Conservation (phyloP, 495 filamentous ascomycete genomes). For the Penicillium pancosmium region DNA sequence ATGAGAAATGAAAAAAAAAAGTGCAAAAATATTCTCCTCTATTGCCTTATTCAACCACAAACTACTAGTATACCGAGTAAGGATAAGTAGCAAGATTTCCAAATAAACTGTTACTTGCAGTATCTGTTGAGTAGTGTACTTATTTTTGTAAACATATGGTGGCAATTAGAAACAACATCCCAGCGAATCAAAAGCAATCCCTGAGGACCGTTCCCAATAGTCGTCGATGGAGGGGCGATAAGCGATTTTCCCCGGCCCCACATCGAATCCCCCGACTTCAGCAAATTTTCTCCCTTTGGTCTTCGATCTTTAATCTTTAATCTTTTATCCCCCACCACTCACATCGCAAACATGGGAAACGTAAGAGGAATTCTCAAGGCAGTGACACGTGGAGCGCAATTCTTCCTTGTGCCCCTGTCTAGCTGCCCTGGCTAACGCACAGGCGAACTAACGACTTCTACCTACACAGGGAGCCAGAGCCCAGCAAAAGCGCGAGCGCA, state of each 20-base stretch:
- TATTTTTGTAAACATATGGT: too few species aligned
- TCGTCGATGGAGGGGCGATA: not conserved
- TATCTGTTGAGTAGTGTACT: too few species aligned
- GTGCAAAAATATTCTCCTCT: too few species aligned
- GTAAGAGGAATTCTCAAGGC: constrained; percentile 3
- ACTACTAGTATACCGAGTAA: too few species aligned
- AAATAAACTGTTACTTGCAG: too few species aligned
- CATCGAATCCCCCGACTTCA: not conserved
- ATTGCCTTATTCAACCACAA: too few species aligned
- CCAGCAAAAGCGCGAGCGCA: constrained; percentile 32
- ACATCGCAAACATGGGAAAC: constrained; percentile 1
- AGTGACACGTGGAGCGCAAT: not conserved
- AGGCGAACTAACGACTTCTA: constrained; percentile 18
- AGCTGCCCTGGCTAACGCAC: constrained; percentile 1
- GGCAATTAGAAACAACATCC: too few species aligned
- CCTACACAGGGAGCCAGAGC: constrained; percentile 33
- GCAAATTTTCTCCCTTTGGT: constrained; percentile 4
- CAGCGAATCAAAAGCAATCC: not conserved
- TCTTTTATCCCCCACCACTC: not conserved
- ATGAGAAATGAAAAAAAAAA: too few species aligned
- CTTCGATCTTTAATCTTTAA: not conserved
- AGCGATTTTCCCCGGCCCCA: constrained; percentile 4
- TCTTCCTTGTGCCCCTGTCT: not conserved
- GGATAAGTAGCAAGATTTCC: too few species aligned
- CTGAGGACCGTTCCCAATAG: not conserved